These are phyloP conservation scores for Eustoma russellianum DNA, from an alignment of 257 asterid species.

Conservation along the genomic window DNA sequence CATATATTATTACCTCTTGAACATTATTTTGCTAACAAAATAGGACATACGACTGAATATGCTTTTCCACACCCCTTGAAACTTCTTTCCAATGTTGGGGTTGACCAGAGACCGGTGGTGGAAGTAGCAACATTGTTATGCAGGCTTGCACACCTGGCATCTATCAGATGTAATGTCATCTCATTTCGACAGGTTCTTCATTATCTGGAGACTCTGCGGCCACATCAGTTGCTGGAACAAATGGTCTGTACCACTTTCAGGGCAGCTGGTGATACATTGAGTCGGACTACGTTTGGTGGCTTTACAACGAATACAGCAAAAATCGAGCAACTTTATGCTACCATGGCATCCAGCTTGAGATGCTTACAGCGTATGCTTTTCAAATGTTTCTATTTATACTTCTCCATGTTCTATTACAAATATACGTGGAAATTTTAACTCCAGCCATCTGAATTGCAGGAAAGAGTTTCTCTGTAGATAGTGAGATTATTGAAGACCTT, in stretches of 20 bases:
- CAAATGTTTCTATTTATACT: no score
- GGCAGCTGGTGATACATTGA: conserved; percentile 80
- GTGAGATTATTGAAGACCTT: conserved; percentile 56
- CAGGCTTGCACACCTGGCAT: no score
- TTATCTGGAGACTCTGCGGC: conserved; percentile 74
- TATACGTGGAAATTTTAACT: background rate
- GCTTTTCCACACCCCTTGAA: no score
- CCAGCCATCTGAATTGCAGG: conserved; percentile 31
- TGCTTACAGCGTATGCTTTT: conserved; percentile 36
- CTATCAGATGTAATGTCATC: background rate
- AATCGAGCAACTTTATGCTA: conserved; percentile 68
- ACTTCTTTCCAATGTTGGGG: no score
- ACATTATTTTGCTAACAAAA: no score
- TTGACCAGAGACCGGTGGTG: no score
- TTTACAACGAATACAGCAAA: conserved; percentile 55
- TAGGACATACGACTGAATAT: background rate
- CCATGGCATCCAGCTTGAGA: conserved; percentile 59
- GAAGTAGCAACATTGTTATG: no score
- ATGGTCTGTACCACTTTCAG: conserved; percentile 82
- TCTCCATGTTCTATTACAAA: no score
- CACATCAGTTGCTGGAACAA: conserved; percentile 69
- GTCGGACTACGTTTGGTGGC: conserved; percentile 57
- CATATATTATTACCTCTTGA: background rate
- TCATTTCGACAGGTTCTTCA: conserved; percentile 60
- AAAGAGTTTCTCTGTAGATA: conserved; percentile 24